A percentile compares a stretch with the other conserved stretches of the same genome.
phyloP scores from a whole-genome alignment of 768 basidiomycete genomes.

The Lactarius quietus region DNA sequence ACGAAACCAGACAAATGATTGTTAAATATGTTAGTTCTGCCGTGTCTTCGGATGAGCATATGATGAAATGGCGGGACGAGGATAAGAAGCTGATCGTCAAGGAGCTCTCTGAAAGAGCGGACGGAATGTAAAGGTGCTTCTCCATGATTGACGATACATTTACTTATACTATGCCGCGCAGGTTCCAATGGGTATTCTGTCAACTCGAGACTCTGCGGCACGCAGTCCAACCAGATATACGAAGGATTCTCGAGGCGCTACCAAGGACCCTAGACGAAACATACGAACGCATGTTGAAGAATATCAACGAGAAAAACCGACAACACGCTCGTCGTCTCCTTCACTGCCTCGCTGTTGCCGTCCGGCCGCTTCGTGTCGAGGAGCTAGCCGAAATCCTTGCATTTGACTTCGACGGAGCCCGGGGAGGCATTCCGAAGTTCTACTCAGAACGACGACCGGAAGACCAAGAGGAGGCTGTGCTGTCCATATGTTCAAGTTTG shows the following conservation, averaged over 20 bases:
- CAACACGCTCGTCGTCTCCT: slow-evolving; percentile 6
- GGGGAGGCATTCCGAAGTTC: neutral
- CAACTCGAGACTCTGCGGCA: neutral
- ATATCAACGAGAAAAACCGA: neutral
- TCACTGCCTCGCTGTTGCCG: slow-evolving; percentile 1
- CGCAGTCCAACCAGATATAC: neutral
- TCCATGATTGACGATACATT: neutral
- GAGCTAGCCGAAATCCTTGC: slow-evolving; percentile 11
- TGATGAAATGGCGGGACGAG: neutral
- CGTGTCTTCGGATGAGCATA: neutral
- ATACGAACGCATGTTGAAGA: neutral
- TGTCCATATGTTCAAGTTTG: slow-evolving; percentile 13
- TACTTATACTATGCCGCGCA: neutral
- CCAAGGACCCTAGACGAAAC: neutral
- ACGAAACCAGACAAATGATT: neutral
- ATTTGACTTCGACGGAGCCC: slow-evolving; percentile 3
- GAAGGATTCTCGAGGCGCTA: neutral
- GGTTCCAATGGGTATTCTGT: neutral
- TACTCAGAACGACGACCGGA: slow-evolving; percentile 2
- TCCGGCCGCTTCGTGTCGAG: neutral
- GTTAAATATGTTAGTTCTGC: neutral
- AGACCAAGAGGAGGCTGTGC: neutral
- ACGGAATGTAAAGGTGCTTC: neutral
- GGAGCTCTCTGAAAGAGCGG: neutral
- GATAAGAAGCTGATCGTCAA: neutral